Evolutionary conservation across 2,329 filamentous ascomycete genomes (phyloP), one percentile per base, ranked within the genome.

Genomic region (Neopestalotiopsis clavispora): DNA sequence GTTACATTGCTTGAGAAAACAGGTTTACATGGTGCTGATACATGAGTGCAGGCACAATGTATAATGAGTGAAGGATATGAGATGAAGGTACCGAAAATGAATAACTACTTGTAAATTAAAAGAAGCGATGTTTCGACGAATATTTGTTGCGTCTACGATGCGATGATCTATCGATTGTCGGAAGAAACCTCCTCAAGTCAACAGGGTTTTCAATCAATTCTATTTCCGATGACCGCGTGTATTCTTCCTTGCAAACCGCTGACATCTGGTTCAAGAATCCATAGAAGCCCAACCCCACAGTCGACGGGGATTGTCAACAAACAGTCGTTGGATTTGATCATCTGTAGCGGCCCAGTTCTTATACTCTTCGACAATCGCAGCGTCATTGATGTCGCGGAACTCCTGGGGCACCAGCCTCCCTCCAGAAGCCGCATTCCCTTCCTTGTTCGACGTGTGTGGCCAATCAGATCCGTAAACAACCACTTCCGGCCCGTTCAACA

Each of bases 291-390:
- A 63, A 0, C 34, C 13, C 60, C 60, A 63, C 0, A 63, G n/a
- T 7, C 57, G 60, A 7, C 60, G 60, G 14, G 30, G 60, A 3
- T 63, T 63, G 60, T 63, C 60, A n/a, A 63, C 60, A 14, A 63
- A 63, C 6, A 59, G 23, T 13, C 60, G 60, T 23, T 63, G 60
- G 34, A 63, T 63, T 10, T 63, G 60, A 1, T 38, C 28, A 40
- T 63, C 60, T 2, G 60, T 42, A 30, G 10, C 34, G 20, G 60
- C 60, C 60, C 60, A 62, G 13, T 63, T 63, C 60, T 63, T 63
- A 34, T 20, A 42, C 34, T 63, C 60, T 32, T 63, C 60, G 38
- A 63, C 60, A 10, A 63, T 38, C 0, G 60, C 60, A 23, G 38
- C 60, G 34, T 42, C 60, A 1, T 63, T 63, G 14, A 63, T 38